phyloP scores from a whole-genome alignment of 192 early-diverging fungal genomes.

The Gonapodya prolifera region DNA sequence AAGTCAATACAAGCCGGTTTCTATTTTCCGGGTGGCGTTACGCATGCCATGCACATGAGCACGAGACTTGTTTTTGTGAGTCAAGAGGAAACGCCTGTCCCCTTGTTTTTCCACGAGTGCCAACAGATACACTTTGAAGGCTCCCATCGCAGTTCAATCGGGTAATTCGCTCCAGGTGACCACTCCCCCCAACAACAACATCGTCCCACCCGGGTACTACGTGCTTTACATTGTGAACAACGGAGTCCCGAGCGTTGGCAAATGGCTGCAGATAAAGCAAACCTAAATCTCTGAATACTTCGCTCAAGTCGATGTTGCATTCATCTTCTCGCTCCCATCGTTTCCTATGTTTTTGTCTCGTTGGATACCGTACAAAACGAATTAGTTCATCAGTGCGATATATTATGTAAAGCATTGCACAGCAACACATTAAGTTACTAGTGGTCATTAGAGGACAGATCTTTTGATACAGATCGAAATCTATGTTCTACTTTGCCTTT shows the following conservation, averaged over 20 bases:
- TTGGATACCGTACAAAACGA: no score
- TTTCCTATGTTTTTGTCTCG: no score
- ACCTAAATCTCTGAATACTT: neutral
- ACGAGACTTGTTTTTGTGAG: neutral
- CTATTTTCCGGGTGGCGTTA: constrained; percentile 30
- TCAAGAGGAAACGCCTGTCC: neutral
- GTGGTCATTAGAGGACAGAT: no score
- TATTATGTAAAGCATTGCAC: no score
- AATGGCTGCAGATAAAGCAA: neutral
- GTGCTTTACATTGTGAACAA: constrained; percentile 33
- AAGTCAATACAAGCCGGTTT: constrained; percentile 37
- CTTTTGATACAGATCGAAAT: no score
- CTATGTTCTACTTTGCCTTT: no score
- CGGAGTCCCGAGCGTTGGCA: constrained; percentile 22
- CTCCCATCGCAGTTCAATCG: neutral
- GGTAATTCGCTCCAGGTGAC: constrained; percentile 4
- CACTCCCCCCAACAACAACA: constrained; percentile 30
- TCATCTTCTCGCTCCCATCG: no score
- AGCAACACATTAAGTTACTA: no score
- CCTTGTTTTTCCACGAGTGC: neutral
- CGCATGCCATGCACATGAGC: neutral
- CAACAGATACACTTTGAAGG: neutral
- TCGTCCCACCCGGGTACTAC: constrained; percentile 39
- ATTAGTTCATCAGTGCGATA: no score
- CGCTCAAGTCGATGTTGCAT: neutral